Evolutionary conservation across 192 early-diverging fungal genomes (phyloP), one percentile per base, ranked within the genome.

Genomic region (Backusella macrospora): DNA sequence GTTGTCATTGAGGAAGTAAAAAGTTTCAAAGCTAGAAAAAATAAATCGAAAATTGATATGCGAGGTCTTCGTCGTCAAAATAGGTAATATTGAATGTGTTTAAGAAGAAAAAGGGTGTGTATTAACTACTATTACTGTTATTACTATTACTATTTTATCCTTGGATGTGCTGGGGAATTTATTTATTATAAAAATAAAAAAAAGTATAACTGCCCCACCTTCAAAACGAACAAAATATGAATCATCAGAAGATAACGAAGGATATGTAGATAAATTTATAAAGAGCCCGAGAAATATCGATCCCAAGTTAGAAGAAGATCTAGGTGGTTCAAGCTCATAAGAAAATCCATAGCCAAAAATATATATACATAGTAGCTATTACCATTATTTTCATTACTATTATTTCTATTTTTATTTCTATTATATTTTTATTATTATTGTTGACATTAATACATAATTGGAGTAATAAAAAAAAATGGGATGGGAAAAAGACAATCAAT

Each of bases 1-100:
- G 52, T 49, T 37, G 63, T 72, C 1, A 63, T 72, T 62, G 47
- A 55, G 12, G 71, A 72, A 62, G 71, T 72, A n/a, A n/a, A 63
- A 13, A 43, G 46, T 15, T 72, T 72, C 10, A 72, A 72, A 16
- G 52, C 71, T 6, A 72, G 39, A 12, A 72, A 72, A 38, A 44
- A 48, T 18, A 72, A 62, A 23, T 52, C 63, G 37, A 45, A 52
- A 23, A 23, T 72, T 40, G 71, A 72, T 40, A 72, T 59, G 48
- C 16, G 40, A 0, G 71, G 71, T 13, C 26, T 72, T 7, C 47
- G 71, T n/a, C 71, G 71, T 37, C 52, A 55, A 21, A 70, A 70
- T 44, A 70, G 68, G 68, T 70, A 67, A 18, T 2, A 2, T 23
- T 26, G n/a, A 1, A 69, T 44, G 38, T 5, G 15, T 43, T 9